Conservation (phyloP, 352 stramenopile genomes). For the Phytophthora cajani region DNA sequence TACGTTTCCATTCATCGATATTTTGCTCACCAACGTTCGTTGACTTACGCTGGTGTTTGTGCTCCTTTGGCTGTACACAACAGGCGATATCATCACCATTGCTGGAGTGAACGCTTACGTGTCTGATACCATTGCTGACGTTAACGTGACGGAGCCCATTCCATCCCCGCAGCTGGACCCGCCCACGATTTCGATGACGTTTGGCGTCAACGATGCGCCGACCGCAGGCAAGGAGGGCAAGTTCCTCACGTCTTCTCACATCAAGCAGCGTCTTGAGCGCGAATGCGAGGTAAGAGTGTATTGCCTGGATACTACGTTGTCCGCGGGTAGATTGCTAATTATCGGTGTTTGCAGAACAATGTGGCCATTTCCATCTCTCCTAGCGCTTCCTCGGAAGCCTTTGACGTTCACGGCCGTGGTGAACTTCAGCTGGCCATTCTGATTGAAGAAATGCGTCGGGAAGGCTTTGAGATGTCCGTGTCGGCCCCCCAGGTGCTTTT, state of each 20-base stretch:
- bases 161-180: slow-evolving; percentile 94
- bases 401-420: slow-evolving; percentile 96
- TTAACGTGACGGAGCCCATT: slow-evolving; percentile 83
- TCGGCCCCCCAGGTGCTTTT: slow-evolving; percentile 97
- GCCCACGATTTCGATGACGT: slow-evolving; percentile 98
- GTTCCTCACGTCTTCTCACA: slow-evolving; percentile 96
- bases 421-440: slow-evolving; percentile 98
- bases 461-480: slow-evolving; percentile 98
- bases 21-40: background rate
- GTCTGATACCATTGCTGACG: slow-evolving; percentile 90
- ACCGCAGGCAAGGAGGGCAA: slow-evolving; percentile 97
- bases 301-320: background rate
- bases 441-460: slow-evolving; percentile 98
- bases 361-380: slow-evolving; percentile 94
- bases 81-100: slow-evolving; percentile 98
- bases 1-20: slow-evolving; percentile 22
- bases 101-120: slow-evolving; percentile 93
- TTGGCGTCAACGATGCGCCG: slow-evolving; percentile 97
- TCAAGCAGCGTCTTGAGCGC: slow-evolving; percentile 93
- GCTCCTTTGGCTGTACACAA: slow-evolving; percentile 7
- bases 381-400: slow-evolving; percentile 90
- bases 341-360: slow-evolving; percentile 90
- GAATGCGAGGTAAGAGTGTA: slow-evolving; percentile 86
- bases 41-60: background rate
- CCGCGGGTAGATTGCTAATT: slow-evolving; percentile 6